Percentiles rank a stretch among this genome's conserved stretches.
Evolutionary conservation across 306 rosid species (phyloP).

Genomic region (Lotus japonicus): DNA sequence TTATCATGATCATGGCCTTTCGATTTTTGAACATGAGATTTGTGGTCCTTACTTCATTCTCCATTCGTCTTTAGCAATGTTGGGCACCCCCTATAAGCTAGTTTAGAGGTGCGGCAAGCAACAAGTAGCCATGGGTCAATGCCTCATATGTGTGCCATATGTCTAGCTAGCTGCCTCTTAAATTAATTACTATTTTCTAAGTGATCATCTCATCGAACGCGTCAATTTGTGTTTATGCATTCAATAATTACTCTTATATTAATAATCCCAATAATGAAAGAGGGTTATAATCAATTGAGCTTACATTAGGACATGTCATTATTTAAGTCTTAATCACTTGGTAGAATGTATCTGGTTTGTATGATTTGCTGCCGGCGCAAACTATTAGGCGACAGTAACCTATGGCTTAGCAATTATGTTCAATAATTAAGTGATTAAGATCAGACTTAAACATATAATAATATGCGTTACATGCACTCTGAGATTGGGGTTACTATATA

Average conservation of each 20-base stretch:
- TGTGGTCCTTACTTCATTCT: neutral
- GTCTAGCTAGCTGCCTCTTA: neutral
- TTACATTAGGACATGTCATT: conserved; percentile 29
- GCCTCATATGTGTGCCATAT: conserved; percentile 14
- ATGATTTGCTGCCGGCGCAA: conserved; percentile 41
- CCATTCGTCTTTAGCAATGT: neutral
- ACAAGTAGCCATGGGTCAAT: conserved; percentile 31
- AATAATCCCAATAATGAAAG: conserved; percentile 35
- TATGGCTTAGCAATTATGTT: conserved; percentile 18
- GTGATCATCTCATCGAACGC: conserved; percentile 30
- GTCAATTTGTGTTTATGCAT: conserved; percentile 19
- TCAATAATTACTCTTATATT: conserved; percentile 23
- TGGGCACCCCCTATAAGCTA: conserved; percentile 12
- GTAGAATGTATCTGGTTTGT: conserved; percentile 27
- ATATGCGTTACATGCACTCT: conserved; percentile 23
- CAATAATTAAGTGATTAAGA: conserved; percentile 15
- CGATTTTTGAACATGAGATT: neutral
- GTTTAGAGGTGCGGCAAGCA: conserved; percentile 18
- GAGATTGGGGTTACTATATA: conserved; percentile 25
- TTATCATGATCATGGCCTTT: neutral
- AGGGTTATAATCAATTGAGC: conserved; percentile 19
- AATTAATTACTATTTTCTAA: conserved; percentile 21
- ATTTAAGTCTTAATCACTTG: conserved; percentile 23
- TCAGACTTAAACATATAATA: conserved; percentile 14
- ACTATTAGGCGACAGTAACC: conserved; percentile 31